phyloP scores from a whole-genome alignment of 192 early-diverging fungal species.

The Coemansia erecta region DNA sequence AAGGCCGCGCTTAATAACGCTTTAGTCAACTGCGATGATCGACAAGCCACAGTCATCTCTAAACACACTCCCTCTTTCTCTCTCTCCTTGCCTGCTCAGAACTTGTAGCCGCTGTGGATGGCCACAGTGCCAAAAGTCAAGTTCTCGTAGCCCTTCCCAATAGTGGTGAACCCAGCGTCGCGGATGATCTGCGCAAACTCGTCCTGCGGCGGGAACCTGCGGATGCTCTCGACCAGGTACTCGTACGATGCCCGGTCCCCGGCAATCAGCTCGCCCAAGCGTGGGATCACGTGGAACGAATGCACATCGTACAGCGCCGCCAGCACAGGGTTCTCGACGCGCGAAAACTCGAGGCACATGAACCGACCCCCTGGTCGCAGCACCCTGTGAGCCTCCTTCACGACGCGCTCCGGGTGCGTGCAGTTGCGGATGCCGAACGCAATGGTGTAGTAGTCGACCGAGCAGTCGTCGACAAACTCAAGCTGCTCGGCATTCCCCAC shows the following conservation, averaged over 20 bases:
- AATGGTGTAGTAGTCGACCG: constrained; percentile 93
- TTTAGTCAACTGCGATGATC: too few relatives aligned
- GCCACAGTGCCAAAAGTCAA: constrained; percentile 97
- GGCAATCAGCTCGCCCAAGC: constrained; percentile 82
- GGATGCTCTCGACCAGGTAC: constrained; percentile 96
- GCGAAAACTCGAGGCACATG: constrained; percentile 91
- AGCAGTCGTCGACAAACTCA: constrained; percentile 66
- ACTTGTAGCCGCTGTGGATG: constrained; percentile 93
- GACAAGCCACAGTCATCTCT: too few relatives aligned
- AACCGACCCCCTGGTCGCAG: constrained; percentile 95
- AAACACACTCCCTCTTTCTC: too few relatives aligned
- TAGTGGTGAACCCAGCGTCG: constrained; percentile 83
- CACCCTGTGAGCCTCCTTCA: constrained; percentile 89
- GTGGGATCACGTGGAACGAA: constrained; percentile 92
- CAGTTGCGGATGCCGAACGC: constrained; percentile 99
- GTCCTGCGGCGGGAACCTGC: constrained; percentile 86
- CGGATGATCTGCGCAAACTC: constrained; percentile 90
- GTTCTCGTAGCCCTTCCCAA: constrained; percentile 89
- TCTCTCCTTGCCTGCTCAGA: constrained; percentile 57
- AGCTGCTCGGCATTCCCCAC: constrained; percentile 91
- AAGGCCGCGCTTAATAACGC: not conserved
- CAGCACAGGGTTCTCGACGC: constrained; percentile 85
- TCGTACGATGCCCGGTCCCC: constrained; percentile 90
- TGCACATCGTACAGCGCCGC: constrained; percentile 85
- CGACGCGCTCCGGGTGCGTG: constrained; percentile 85